Evolutionary conservation across 192 early-diverging fungal genomes (phyloP), one percentile per base, ranked within the genome.

Genomic region (Paraglomus brasilianum): DNA sequence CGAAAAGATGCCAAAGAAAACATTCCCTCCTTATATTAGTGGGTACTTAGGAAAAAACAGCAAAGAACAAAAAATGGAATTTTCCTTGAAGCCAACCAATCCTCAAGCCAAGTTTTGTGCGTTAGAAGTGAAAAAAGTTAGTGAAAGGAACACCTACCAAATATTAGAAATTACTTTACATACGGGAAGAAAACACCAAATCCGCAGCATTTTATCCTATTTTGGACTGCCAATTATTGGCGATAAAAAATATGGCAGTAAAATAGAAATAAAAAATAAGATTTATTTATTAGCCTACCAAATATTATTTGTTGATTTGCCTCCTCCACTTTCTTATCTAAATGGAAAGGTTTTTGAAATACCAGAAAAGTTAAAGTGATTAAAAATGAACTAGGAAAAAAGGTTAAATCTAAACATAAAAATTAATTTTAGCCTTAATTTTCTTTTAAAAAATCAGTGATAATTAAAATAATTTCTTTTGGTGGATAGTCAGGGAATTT

Each of bases 271-370:
- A 53, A 53, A 53, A 53, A 22, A 53, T 17, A 53, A 53, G 52
- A 53, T 53, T 53, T 53, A 53, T 53, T 53, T 53, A 21, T 53
- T 53, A n/a, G 52, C 52, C 19, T 53, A 53, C 22, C 14, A 53
- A 53, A 53, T 53, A 10, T 10, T 53, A 53, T 53, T 53, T 53
- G 52, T 21, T 53, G 19, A 53, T 53, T 21, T 53, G n/a, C 52
- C 52, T 7, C n/a, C 52, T 8, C 52, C 52, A 8, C 52, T 53
- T 53, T 53, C 52, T 53, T 53, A 53, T 17, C 22, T 53, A 22
- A 53, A 53, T 53, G 52, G 52, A 6, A 53, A 53, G 22, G 52
- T 10, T 10, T 53, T 53, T 53, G n/a, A 53, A 53, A 17, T 53
- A 53, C n/a, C n/a, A n/a, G n/a, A n/a, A n/a, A n/a, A n/a, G n/a